phyloP scores from a whole-genome alignment of 345 rosid species.

The Anastatica hierochuntica region DNA sequence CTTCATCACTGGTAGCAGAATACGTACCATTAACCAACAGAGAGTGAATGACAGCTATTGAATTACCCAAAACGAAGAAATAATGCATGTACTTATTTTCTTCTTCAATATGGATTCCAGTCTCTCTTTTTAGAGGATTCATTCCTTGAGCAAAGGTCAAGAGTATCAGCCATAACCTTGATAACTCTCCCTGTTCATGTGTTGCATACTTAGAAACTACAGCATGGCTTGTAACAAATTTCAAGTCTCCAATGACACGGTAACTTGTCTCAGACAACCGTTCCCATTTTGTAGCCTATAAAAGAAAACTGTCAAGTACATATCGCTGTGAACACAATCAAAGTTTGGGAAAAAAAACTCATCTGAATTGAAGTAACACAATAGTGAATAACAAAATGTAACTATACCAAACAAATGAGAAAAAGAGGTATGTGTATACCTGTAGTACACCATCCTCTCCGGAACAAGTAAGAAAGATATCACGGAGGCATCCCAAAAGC shows the following conservation, averaged over 20 bases:
- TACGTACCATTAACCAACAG: conserved; percentile 74
- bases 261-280: conserved; percentile 43
- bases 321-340: conserved; percentile 3
- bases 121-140: conserved; percentile 77
- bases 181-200: conserved; percentile 44
- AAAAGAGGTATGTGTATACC: conserved; percentile 32
- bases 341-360: conserved; percentile 5
- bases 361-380: background rate
- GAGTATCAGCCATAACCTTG: conserved; percentile 71
- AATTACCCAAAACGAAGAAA: conserved; percentile 54
- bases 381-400: conserved; percentile 3
- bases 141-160: conserved; percentile 79
- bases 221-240: conserved; percentile 72
- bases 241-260: conserved; percentile 72
- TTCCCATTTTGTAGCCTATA: conserved; percentile 63
- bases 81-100: conserved; percentile 49
- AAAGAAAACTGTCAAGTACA: conserved; percentile 17
- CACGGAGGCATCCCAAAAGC: conserved; percentile 66
- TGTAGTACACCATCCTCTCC: conserved; percentile 73
- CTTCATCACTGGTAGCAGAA: conserved; percentile 40
- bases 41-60: conserved; percentile 55
- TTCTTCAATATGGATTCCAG: conserved; percentile 60
- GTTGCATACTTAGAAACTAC: conserved; percentile 54
- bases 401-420: conserved; percentile 1
- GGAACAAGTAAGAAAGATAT: conserved; percentile 52